Percentiles rank a stretch among this genome's conserved stretches.
Conservation (phyloP, 1,284 basidiomycete species). For the Melampsora larici-populina region DNA sequence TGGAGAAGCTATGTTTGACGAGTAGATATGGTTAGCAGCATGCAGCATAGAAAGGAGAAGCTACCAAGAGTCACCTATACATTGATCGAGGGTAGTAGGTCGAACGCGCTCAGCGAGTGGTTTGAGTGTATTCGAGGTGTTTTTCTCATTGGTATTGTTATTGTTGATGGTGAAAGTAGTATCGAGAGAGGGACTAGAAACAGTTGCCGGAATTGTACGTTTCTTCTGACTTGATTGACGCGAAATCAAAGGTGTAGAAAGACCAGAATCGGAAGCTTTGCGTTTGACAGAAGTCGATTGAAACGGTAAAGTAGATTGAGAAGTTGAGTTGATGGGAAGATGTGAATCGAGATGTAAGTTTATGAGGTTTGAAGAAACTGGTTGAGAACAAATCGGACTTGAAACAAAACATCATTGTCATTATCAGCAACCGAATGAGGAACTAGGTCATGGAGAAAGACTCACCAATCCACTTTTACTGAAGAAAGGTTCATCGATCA, state of each 20-base stretch:
- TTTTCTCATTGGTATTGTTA: conserved; percentile 6
- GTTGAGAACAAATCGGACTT: conserved; percentile 53
- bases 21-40: background rate
- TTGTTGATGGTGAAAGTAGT: background rate
- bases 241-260: background rate
- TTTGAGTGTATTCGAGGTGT: background rate
- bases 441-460: too few species aligned
- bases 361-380: conserved; percentile 52
- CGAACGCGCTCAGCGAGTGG: conserved; percentile 33
- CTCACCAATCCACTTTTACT: too few species aligned
- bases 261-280: too few species aligned
- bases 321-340: background rate
- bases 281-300: background rate
- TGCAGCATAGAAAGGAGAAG: background rate
- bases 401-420: background rate
- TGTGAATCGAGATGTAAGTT: conserved; percentile 55
- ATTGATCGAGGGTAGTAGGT: conserved; percentile 27
- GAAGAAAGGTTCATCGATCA: too few species aligned
- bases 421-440: too few species aligned
- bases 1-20: conserved; percentile 66
- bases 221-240: background rate
- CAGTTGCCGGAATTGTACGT: background rate
- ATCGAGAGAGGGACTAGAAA: background rate
- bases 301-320: conserved; percentile 25
- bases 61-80: conserved; percentile 7